A percentile compares a stretch with the other conserved stretches of the same genome.
Conservation (phyloP, 1,284 basidiomycete species). For the Thelephora terrestris region DNA sequence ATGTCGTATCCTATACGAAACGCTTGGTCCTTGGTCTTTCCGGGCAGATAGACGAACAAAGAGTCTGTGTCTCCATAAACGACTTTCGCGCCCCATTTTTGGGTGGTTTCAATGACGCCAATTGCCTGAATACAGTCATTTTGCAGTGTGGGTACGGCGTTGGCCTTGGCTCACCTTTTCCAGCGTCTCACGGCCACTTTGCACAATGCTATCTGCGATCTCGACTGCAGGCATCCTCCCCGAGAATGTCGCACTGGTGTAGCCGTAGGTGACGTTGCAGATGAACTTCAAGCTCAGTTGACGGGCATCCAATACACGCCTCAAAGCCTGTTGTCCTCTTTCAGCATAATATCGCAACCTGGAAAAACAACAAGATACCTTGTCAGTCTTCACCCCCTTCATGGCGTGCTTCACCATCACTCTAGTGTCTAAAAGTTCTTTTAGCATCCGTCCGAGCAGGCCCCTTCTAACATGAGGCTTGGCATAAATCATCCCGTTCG, state of each 20-base stretch:
- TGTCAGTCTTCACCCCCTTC: slow-evolving; percentile 72
- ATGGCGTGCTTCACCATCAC: slow-evolving; percentile 97
- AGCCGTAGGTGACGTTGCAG: slow-evolving; percentile 90
- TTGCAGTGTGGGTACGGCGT: not conserved
- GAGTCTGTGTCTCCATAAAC: slow-evolving; percentile 99
- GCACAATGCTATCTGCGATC: slow-evolving; percentile 96
- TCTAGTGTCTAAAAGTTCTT: slow-evolving; percentile 89
- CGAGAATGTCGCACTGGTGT: slow-evolving; percentile 88
- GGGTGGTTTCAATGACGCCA: slow-evolving; percentile 63
- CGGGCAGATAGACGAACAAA: slow-evolving; percentile 83
- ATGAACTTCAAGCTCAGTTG: slow-evolving; percentile 85
- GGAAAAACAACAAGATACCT: slow-evolving; percentile 35
- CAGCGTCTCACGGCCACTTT: slow-evolving; percentile 89
- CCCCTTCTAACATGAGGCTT: slow-evolving; percentile 81
- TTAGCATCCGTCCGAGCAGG: slow-evolving; percentile 85
- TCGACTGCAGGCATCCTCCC: slow-evolving; percentile 98
- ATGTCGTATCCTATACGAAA: slow-evolving; percentile 91
- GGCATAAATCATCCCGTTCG: slow-evolving; percentile 92
- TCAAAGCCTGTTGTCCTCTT: slow-evolving; percentile 46
- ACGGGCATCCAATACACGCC: slow-evolving; percentile 73
- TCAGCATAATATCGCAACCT: not conserved
- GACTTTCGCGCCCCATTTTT: slow-evolving; percentile 81
- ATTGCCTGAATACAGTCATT: slow-evolving; percentile 55
- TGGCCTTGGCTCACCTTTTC: slow-evolving; percentile 59
- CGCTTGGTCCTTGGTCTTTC: slow-evolving; percentile 87